Evolutionary conservation across 2,329 filamentous ascomycete genomes (phyloP).

Genomic region (Cladosporium sp.): DNA sequence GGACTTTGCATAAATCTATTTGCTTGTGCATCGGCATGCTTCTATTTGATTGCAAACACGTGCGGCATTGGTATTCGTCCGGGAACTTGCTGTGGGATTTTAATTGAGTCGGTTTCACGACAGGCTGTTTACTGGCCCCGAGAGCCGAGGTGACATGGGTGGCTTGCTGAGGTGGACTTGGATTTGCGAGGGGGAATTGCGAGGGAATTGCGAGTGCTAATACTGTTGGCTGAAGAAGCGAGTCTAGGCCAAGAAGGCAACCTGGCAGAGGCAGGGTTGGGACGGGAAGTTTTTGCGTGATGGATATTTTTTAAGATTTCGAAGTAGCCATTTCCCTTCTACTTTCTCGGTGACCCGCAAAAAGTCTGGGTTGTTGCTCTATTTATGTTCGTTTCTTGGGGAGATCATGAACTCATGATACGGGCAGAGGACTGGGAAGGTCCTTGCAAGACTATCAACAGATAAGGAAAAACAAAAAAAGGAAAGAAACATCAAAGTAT

Average conservation of each 20-base stretch:
- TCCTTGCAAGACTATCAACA: conserved; percentile 2
- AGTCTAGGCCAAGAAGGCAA: too few species aligned
- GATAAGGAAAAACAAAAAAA: background rate
- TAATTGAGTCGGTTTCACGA: background rate
- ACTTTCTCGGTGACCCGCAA: too few species aligned
- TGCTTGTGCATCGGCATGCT: too few species aligned
- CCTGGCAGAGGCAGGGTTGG: too few species aligned
- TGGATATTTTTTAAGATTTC: too few species aligned
- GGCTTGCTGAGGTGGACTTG: background rate
- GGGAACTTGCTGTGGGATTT: too few species aligned
- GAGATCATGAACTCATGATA: conserved; percentile 12
- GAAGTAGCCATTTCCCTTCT: too few species aligned
- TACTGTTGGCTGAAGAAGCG: too few species aligned
- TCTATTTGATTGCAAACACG: background rate
- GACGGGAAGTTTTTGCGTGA: too few species aligned
- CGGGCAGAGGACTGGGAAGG: background rate
- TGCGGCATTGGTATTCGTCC: background rate
- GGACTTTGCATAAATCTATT: too few species aligned
- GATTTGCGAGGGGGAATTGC: too few species aligned
- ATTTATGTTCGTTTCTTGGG: background rate
- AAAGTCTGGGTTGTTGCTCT: background rate
- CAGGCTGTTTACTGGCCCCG: background rate
- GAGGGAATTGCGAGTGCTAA: too few species aligned
- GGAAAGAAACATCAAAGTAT: background rate
- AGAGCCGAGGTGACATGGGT: conserved; percentile 9